phyloP scores from a whole-genome alignment of 1,284 basidiomycete genomes.

The Malassezia cuniculi region DNA sequence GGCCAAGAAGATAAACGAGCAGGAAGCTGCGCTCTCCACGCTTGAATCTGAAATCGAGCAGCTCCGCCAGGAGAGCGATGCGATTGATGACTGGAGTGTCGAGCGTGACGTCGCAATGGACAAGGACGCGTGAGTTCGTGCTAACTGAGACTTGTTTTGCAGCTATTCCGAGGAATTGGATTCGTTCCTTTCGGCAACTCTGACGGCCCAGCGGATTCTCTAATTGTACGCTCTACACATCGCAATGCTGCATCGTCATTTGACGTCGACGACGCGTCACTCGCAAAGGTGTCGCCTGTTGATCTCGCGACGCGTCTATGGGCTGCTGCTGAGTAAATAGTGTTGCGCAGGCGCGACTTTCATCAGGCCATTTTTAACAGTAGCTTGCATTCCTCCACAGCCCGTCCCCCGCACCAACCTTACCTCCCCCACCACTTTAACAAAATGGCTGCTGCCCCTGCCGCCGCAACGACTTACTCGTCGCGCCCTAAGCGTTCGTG shows the following conservation, averaged over 20 bases:
- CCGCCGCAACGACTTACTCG: too few relatives aligned
- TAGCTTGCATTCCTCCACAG: too few relatives aligned
- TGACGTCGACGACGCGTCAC: slow-evolving; percentile 16
- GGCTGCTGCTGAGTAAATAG: slow-evolving; percentile 19
- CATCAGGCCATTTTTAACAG: too few relatives aligned
- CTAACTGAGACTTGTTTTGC: slow-evolving; percentile 16
- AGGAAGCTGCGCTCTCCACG: slow-evolving; percentile 18
- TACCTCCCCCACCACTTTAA: too few relatives aligned
- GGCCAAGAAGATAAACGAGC: slow-evolving; percentile 34
- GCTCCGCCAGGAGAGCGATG: slow-evolving; percentile 18
- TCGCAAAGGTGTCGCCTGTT: slow-evolving; percentile 17
- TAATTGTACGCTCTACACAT: slow-evolving; percentile 24
- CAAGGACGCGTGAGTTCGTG: slow-evolving; percentile 23
- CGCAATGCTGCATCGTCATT: slow-evolving; percentile 27
- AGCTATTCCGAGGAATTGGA: slow-evolving; percentile 26
- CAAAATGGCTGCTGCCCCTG: too few relatives aligned
- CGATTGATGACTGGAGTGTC: slow-evolving; percentile 23
- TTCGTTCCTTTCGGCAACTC: slow-evolving; percentile 21
- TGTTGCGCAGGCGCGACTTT: background rate
- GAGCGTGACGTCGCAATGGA: slow-evolving; percentile 28
- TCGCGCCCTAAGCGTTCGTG: background rate
- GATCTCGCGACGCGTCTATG: slow-evolving; percentile 26
- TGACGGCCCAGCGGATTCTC: slow-evolving; percentile 8
- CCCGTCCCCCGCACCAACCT: too few relatives aligned
- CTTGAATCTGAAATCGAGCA: slow-evolving; percentile 25